phyloP scores from a whole-genome alignment of 371 early-diverging fungal genomes.

The Saksenaea vasiformis region DNA sequence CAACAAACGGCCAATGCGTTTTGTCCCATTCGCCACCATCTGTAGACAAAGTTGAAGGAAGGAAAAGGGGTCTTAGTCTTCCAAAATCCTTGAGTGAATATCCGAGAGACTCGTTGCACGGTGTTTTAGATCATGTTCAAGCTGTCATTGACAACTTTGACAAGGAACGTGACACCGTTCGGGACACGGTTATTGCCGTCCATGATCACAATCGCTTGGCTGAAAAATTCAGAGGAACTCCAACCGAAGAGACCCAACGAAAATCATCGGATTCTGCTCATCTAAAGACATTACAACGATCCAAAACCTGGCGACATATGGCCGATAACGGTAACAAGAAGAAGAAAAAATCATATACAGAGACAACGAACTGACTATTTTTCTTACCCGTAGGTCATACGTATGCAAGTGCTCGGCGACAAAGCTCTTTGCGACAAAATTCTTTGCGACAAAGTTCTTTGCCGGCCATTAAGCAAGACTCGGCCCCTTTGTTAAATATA shows the following conservation, averaged over 20 bases:
- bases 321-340: neutral
- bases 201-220: constrained; percentile 57
- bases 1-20: constrained; percentile 10
- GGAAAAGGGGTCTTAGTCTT: neutral
- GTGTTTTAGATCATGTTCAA: constrained; percentile 49
- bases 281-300: neutral
- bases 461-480: neutral
- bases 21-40: neutral
- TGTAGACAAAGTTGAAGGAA: neutral
- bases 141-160: constrained; percentile 51
- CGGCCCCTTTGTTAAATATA: constrained; percentile 25
- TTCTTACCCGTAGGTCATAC: neutral
- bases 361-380: no score
- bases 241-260: neutral
- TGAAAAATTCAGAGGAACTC: constrained; percentile 21
- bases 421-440: no score
- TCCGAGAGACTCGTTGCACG: constrained; percentile 20
- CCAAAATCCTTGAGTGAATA: constrained; percentile 5
- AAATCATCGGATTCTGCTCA: neutral
- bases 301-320: constrained; percentile 12
- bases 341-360: neutral
- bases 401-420: neutral
- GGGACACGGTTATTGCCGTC: constrained; percentile 55
- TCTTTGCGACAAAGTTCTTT: neutral
- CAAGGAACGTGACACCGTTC: constrained; percentile 48